These are phyloP conservation scores for Ormosia semicastrata DNA, from an alignment of 306 rosid species.

Conservation along the genomic window DNA sequence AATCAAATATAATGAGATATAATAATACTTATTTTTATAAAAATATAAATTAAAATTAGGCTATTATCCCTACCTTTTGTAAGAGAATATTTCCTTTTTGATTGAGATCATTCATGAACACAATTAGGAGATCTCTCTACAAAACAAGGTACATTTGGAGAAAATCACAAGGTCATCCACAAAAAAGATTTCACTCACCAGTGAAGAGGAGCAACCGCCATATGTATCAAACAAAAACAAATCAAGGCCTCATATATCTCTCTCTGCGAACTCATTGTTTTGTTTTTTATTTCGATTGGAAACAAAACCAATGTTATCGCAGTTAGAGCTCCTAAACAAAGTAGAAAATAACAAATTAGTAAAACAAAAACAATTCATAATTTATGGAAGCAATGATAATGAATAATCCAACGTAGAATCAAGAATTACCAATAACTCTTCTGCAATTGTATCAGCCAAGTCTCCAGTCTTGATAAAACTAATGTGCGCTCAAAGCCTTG, in stretches of 20 bases:
- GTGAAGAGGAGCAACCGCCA: background rate
- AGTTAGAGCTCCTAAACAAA: slow-evolving; percentile 54
- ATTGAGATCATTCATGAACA: slow-evolving; percentile 36
- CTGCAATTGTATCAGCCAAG: slow-evolving; percentile 73
- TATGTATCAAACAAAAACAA: slow-evolving; percentile 13
- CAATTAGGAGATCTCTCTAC: slow-evolving; percentile 56
- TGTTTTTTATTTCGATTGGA: slow-evolving; percentile 42
- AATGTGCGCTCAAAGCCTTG: slow-evolving; percentile 99
- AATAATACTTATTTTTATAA: too few species aligned
- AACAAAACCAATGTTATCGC: slow-evolving; percentile 78
- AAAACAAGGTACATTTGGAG: slow-evolving; percentile 21
- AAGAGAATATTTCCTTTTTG: slow-evolving; percentile 35
- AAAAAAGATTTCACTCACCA: background rate
- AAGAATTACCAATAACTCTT: slow-evolving; percentile 76
- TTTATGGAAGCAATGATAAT: background rate
- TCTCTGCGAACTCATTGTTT: slow-evolving; percentile 26
- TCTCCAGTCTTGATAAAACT: slow-evolving; percentile 82
- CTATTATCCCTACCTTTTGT: slow-evolving; percentile 17
- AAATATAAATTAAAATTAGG: too few species aligned
- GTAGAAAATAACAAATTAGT: slow-evolving; percentile 10
- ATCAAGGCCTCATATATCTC: slow-evolving; percentile 47
- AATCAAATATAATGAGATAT: too few species aligned
- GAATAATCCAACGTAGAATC: background rate
- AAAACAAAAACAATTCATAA: background rate
- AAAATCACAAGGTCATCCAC: slow-evolving; percentile 1